Base-by-base conservation (phyloP, 768 basidiomycete genomes). In the Auricularia cornea region DNA sequence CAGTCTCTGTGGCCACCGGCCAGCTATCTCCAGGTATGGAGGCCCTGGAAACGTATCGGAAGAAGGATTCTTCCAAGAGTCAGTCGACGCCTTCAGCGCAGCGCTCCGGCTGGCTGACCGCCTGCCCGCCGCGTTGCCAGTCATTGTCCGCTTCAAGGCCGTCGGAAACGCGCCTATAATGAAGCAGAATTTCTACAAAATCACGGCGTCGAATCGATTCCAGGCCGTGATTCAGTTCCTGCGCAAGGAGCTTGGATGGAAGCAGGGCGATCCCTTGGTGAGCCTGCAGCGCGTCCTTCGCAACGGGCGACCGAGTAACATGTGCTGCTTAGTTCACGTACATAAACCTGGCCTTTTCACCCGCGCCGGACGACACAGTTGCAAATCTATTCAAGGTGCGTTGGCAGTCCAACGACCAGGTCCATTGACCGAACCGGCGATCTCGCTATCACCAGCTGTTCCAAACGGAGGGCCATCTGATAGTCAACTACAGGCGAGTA, bases 161-260 rank as follows among this genome's bases (percentile, higher is more conserved):
- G 91, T 97, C 11, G 96, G 96, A 56, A 95, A 96, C 69, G 96
- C 95, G 1, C 96, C 96, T 0, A 94, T 99, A 70, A 97, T 99
- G 95, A 95, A 90, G 77, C 92, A 96, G 77, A 98, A 96, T 78
- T 91, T 95, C 69, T 98, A 94, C 85, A 96, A 95, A 80, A 95
- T 98, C 70, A 94, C 94, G 0, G 90, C 94, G 14, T 87, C 89
- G 44, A 94, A 97, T 73, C 83, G 90, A 61, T 99, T 98, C 70
- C 94, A 97, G 73, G 91, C 93, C 8, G 95, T 98, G 62, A 94
- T 96, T 48, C 88, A 92, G 70, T 97, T 98, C 73, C 72, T 98
- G 74, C 77, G 95, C 66, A 92, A 86, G 70, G 94, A 98, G 72
- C 75, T 98, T 41, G 87, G 87, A 1, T 93, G 91, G 88, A 93